Percentiles rank a stretch among this genome's conserved stretches.
These are phyloP conservation scores for Suhomyces emberorum DNA, from an alignment of 805 yeast species.

Conservation along the genomic window DNA sequence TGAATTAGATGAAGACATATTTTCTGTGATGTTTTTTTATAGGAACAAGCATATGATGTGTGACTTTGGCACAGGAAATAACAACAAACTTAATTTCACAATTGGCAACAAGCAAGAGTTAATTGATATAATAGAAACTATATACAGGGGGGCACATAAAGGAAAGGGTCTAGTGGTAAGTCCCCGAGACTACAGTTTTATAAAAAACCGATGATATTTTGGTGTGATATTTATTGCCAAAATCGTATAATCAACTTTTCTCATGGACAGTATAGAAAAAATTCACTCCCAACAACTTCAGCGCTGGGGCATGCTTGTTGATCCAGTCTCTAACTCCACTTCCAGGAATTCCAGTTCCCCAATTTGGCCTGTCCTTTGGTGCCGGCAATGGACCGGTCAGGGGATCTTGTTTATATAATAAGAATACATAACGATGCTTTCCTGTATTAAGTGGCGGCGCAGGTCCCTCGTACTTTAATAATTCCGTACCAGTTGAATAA, in stretches of 20 bases:
- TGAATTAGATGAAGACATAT: constrained; percentile 65
- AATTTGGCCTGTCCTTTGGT: constrained; percentile 57
- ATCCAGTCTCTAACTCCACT: constrained; percentile 78
- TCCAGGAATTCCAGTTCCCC: constrained; percentile 87
- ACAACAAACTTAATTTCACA: constrained; percentile 83
- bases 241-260: constrained; percentile 13
- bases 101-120: constrained; percentile 79
- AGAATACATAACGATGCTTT: constrained; percentile 79
- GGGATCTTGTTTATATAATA: constrained; percentile 66
- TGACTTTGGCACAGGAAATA: constrained; percentile 97
- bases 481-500: constrained; percentile 33
- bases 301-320: constrained; percentile 49
- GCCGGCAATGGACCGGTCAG: constrained; percentile 38
- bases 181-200: constrained; percentile 63
- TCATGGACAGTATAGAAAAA: constrained; percentile 77
- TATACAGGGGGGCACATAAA: constrained; percentile 86
- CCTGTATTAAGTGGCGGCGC: constrained; percentile 90
- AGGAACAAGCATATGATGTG: constrained; percentile 96
- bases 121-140: constrained; percentile 85
- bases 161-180: constrained; percentile 89
- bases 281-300: constrained; percentile 67
- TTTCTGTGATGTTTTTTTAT: constrained; percentile 90
- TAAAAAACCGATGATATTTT: constrained; percentile 5
- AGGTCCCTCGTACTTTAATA: constrained; percentile 71
- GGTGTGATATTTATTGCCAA: too few relatives aligned